Base-by-base conservation (phyloP, 176 grass and related monocot species). In the Oryza glumipatula region DNA sequence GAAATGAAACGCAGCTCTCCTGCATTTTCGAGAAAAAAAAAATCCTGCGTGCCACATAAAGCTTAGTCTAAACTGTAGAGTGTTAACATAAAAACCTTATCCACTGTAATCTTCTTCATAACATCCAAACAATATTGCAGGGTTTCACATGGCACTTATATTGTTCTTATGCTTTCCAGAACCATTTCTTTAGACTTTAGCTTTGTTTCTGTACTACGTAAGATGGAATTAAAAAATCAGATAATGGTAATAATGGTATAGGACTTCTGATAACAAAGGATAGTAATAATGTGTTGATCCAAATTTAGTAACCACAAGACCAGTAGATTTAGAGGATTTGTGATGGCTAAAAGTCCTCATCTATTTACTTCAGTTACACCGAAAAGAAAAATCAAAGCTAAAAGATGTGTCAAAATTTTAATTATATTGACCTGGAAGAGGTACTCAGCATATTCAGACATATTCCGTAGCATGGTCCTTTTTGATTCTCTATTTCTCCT, bases 401-500 rank as follows among this genome's bases (percentile, higher is more conserved):
- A 56, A 74, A 79, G 8, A 80, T 12, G 80, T 72, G 67, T 26
- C 11, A 67, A 68, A 67, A 56, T 86, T 14, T 75, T 72, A 0
- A 26, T 39, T 17, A 79, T 24, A 77, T 86, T 78, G 28, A 98
- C 96, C 93, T 95, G 85, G 76, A 95, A 92, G 78, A 98, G 89
- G 48, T 85, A 79, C 56, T 95, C 85, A 0, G 91, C 96, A 82
- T 98, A 98, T 12, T 95, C 88, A 4, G 89, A 88, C 52, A 95
- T 82, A 83, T 94, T 92, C 65, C 56, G 64, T 66, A 98, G 54
- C 79, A 92, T 63, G 7, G 83, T 80, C 83, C 80, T 89, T 86
- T 90, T 90, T 72, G 89, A 90, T 83, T 95, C 93, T 70, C 74
- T 91, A 69, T 97, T 93, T 88, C 66, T 92, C 78, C 77, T 94